These are phyloP conservation scores for Striga hermonthica DNA, from an alignment of 305 asterid species.

Conservation along the genomic window DNA sequence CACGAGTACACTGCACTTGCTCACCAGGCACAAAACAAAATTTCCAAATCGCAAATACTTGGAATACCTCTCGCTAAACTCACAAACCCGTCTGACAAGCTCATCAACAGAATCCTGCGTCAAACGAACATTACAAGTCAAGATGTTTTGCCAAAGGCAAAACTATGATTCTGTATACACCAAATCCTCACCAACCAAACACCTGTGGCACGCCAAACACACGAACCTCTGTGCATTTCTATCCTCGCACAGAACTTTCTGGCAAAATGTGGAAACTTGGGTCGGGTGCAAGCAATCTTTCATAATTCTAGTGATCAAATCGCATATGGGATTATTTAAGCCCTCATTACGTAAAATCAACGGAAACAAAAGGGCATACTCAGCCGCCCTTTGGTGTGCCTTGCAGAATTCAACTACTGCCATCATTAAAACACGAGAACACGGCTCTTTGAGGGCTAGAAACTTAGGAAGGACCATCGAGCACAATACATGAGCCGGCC, in stretches of 20 bases:
- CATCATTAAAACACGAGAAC: conserved; percentile 48
- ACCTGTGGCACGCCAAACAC: conserved; percentile 57
- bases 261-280: conserved; percentile 62
- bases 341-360: conserved; percentile 50
- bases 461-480: conserved; percentile 66
- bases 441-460: conserved; percentile 47
- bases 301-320: conserved; percentile 53
- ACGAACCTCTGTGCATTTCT: conserved; percentile 36
- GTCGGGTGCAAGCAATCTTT: conserved; percentile 66
- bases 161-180: conserved; percentile 66
- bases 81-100: conserved; percentile 45
- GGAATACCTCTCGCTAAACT: conserved; percentile 42
- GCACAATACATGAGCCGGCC: conserved; percentile 62
- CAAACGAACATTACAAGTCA: conserved; percentile 57
- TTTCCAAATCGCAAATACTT: conserved; percentile 66
- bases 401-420: conserved; percentile 56
- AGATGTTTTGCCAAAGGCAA: conserved; percentile 52
- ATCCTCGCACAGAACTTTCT: conserved; percentile 44
- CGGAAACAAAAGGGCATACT: conserved; percentile 59
- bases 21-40: conserved; percentile 61
- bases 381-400: conserved; percentile 63
- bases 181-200: conserved; percentile 46
- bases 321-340: conserved; percentile 51
- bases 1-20: conserved; percentile 56
- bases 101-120: conserved; percentile 44